Base-by-base conservation (phyloP, 176 grass and related monocot species). In the Avena atlantica region DNA sequence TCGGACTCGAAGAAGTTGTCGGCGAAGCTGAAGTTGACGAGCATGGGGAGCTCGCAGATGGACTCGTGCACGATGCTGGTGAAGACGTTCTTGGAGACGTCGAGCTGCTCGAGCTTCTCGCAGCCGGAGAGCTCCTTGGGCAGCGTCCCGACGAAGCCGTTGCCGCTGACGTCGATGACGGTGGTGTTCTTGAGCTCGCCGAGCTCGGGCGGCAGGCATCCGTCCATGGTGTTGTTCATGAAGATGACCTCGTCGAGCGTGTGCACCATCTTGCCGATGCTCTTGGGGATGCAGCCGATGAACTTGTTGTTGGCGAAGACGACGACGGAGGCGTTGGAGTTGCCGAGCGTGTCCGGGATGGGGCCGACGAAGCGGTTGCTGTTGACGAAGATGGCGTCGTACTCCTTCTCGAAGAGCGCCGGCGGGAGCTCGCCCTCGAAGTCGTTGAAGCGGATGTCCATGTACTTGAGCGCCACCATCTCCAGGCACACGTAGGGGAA, bases 21-120 rank as follows among this genome's bases (percentile, higher is more conserved):
- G 12, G 92, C 85, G 87, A 91, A 94, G 75, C 76, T 91, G 81
- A 94, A 94, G 84, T 91, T 91, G n/a, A 86, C 81, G 21, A 94
- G 88, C 27, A 0, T 10, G 3, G 89, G 87, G 3, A 94, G 74
- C 77, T 87, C 81, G 65, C 92, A 94, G 70, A 94, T 79, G 5
- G 36, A 1, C 80, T 91, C 81, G 44, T 86, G 69, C 20, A 94
- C 87, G 52, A 89, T 7, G 73, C 89, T 85, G 19, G 74, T 84
- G 48, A 91, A 84, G 34, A 45, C 44, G 57, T 91, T 91, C 66
- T 73, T 87, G 74, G 65, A 10, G 0, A 91, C 73, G 73, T 76
- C 73, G 73, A 76, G 73, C 73, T 76, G 73, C 73, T 76, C 73
- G 2, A 76, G 23, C 48, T 76, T 76, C 0, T 8, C 1, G 23